A percentile compares a stretch with the other conserved stretches of the same genome.
phyloP scores from a whole-genome alignment of 768 basidiomycete genomes.

The Tricholoma sp. region DNA sequence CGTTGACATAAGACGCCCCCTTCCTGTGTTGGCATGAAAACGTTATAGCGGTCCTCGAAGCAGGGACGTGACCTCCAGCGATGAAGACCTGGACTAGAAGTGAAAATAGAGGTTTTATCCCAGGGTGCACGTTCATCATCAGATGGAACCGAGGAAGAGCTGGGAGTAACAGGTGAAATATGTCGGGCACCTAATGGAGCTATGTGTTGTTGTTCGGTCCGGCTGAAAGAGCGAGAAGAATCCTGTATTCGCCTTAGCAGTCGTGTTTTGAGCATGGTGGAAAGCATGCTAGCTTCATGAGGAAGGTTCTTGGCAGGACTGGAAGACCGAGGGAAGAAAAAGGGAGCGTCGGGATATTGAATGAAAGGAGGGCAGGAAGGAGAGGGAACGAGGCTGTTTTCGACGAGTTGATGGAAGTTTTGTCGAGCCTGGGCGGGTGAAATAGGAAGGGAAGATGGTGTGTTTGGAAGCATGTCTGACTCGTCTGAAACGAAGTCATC shows the following conservation, averaged over 20 bases:
- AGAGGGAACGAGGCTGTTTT: slow-evolving; percentile 39
- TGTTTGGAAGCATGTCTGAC: slow-evolving; percentile 5
- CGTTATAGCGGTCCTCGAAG: slow-evolving; percentile 65
- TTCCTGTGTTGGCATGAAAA: slow-evolving; percentile 43
- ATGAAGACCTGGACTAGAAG: slow-evolving; percentile 52
- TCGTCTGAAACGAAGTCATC: slow-evolving; percentile 13
- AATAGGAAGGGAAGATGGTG: slow-evolving; percentile 15
- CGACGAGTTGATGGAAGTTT: slow-evolving; percentile 38
- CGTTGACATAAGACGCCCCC: slow-evolving; percentile 29
- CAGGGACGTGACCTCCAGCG: slow-evolving; percentile 71
- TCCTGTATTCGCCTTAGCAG: slow-evolving; percentile 43
- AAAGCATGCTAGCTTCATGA: slow-evolving; percentile 34
- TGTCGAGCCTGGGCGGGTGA: slow-evolving; percentile 27
- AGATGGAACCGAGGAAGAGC: slow-evolving; percentile 20
- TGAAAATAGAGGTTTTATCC: slow-evolving; percentile 24
- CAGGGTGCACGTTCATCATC: slow-evolving; percentile 34
- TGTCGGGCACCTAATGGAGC: slow-evolving; percentile 35
- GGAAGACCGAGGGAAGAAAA: slow-evolving; percentile 52
- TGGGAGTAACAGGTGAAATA: slow-evolving; percentile 18
- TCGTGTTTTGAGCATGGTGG: slow-evolving; percentile 43
- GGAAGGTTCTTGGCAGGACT: slow-evolving; percentile 34
- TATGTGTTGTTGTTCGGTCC: slow-evolving; percentile 39
- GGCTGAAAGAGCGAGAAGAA: slow-evolving; percentile 25
- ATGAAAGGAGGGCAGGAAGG: slow-evolving; percentile 48
- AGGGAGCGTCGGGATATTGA: slow-evolving; percentile 26